These are phyloP conservation scores for Sungouiozyma ichnusensis DNA, from an alignment of 805 yeast species.

Conservation along the genomic window DNA sequence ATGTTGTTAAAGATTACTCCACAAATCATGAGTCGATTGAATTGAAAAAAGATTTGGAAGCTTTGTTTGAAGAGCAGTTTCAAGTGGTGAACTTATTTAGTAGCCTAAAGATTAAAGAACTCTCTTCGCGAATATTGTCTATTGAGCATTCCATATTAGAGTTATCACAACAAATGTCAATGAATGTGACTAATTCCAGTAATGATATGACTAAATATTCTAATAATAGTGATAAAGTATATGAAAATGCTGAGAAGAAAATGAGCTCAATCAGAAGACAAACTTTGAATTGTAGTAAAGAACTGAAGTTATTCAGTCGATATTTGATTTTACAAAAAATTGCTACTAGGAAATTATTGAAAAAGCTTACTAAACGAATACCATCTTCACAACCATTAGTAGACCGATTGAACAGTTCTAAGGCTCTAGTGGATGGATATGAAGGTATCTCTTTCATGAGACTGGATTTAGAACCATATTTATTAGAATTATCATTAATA, in stretches of 20 bases:
- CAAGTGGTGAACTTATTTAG: conserved; percentile 19
- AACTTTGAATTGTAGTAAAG: conserved; percentile 21
- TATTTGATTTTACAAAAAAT: conserved; percentile 51
- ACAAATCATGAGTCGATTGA: conserved; percentile 4
- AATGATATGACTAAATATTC: background rate
- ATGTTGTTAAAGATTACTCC: conserved; percentile 38
- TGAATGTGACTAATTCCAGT: background rate
- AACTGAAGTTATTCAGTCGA: conserved; percentile 43
- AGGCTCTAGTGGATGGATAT: conserved; percentile 22
- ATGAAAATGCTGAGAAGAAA: conserved; percentile 4
- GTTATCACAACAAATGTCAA: conserved; percentile 4
- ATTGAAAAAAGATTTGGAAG: conserved; percentile 3
- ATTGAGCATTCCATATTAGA: conserved; percentile 19
- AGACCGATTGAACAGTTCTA: conserved; percentile 10
- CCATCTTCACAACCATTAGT: conserved; percentile 8
- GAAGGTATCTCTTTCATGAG: conserved; percentile 38
- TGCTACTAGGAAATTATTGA: conserved; percentile 49
- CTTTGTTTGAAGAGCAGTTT: conserved; percentile 18
- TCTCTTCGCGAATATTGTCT: conserved; percentile 19
- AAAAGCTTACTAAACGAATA: conserved; percentile 33
- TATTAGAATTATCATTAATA: conserved; percentile 37
- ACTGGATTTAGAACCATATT: conserved; percentile 39
- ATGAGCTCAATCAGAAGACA: conserved; percentile 11
- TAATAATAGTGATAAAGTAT: background rate
- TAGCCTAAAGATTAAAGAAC: conserved; percentile 23